Base-by-base conservation (phyloP, 1,284 basidiomycete genomes). In the Puccinia hordei region DNA sequence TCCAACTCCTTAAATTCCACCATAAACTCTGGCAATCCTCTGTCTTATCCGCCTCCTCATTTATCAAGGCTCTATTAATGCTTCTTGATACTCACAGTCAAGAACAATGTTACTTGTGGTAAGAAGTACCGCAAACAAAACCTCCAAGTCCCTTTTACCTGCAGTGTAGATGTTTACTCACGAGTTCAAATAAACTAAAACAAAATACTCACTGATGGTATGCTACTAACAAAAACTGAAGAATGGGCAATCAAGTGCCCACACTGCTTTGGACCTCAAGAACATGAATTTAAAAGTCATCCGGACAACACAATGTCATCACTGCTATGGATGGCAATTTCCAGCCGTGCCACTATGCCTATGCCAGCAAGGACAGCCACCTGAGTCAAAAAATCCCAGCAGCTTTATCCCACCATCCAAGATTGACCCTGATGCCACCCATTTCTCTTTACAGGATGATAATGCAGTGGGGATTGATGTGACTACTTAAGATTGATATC, bases 1-100 rank as follows among this genome's bases (percentile, higher is more conserved):
- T 73, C 4, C 71, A 1, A 9, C 51, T 73, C 27, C 4, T 73
- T 5, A 49, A 73, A 55, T 73, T 73, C 19, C 71, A 73, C 38
- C 71, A 73, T 55, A 19, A 30, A n/a, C 51, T 73, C 24, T 73
- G 71, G 71, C 44, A 71, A 22, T 19, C 8, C 2, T 17, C 44
- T 9, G 24, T 24, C 1, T 15, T 49, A 9, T 51, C 68, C 13
- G 49, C 33, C 33, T 49, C 68, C 2, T 19, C 30, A 22, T 71
- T 71, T 51, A 19, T 71, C 41, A 71, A 44, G 13, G 68, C 19
- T 3, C 30, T 71, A 15, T 17, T 22, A 4, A 1, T 19, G 2
- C n/a, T 69, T 24, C 17, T 51, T 17, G 27, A 44, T 24, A 6
- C 0, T 4, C 63, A 30, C 24, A 41, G 19, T 41, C 19, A 13